These are phyloP conservation scores for Byssochlamys sp. DNA, from an alignment of 2,329 filamentous ascomycete species.

Conservation along the genomic window DNA sequence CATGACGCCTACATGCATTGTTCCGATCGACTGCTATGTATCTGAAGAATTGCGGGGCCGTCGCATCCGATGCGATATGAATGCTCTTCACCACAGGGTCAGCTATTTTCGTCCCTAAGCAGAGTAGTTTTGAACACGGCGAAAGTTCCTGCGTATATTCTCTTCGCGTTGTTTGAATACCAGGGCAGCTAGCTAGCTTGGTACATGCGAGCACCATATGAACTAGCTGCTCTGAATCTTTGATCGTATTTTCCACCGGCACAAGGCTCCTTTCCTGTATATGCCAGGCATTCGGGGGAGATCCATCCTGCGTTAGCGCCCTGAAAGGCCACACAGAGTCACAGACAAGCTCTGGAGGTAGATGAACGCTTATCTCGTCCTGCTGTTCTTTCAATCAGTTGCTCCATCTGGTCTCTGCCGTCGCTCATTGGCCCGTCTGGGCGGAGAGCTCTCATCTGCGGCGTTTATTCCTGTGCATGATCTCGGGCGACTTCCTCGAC, in stretches of 20 bases:
- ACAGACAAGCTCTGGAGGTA: background rate
- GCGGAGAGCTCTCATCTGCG: background rate
- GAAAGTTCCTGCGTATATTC: background rate
- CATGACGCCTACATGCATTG: background rate
- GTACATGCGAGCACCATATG: background rate
- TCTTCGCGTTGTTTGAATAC: background rate
- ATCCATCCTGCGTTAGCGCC: background rate
- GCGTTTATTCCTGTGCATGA: too few relatives aligned
- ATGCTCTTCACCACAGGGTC: background rate
- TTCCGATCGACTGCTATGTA: background rate
- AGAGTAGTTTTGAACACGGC: background rate
- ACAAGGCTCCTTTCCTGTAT: background rate
- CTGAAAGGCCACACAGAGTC: background rate
- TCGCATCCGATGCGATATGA: background rate
- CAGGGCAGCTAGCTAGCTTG: background rate
- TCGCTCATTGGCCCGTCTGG: background rate
- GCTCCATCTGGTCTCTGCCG: background rate
- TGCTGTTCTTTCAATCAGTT: background rate
- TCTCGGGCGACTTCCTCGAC: too few relatives aligned
- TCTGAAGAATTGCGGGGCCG: background rate
- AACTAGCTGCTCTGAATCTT: background rate
- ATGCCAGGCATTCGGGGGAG: background rate
- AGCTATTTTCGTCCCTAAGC: background rate
- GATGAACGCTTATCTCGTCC: background rate
- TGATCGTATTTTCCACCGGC: background rate